These are phyloP conservation scores for Choiromyces venosus DNA, from an alignment of 495 filamentous ascomycete species.

Conservation along the genomic window DNA sequence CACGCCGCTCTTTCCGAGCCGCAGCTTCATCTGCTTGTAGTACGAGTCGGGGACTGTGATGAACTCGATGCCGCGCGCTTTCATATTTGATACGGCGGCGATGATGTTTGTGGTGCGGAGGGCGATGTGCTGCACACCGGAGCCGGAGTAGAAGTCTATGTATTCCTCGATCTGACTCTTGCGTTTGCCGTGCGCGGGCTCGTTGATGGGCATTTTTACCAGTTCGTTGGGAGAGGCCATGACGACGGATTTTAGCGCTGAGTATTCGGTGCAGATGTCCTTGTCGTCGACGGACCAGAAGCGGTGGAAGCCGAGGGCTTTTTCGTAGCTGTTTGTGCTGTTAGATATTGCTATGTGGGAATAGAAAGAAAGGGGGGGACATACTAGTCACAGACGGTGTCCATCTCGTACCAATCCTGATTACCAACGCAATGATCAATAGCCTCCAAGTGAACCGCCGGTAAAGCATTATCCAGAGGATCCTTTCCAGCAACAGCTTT, in stretches of 20 bases:
- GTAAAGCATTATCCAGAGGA: slow-evolving; percentile 53
- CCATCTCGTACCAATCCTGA: slow-evolving; percentile 86
- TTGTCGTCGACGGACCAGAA: slow-evolving; percentile 93
- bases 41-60: slow-evolving; percentile 78
- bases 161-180: slow-evolving; percentile 91
- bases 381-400: slow-evolving; percentile 70
- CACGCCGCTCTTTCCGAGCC: slow-evolving; percentile 54
- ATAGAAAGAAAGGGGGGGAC: slow-evolving; percentile 23
- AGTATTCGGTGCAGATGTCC: slow-evolving; percentile 82
- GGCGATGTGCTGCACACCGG: slow-evolving; percentile 88
- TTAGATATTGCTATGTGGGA: slow-evolving; percentile 31
- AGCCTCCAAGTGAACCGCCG: slow-evolving; percentile 58
- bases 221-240: slow-evolving; percentile 76
- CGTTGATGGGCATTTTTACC: slow-evolving; percentile 97
- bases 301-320: slow-evolving; percentile 81
- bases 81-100: slow-evolving; percentile 63
- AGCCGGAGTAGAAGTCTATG: slow-evolving; percentile 75
- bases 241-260: slow-evolving; percentile 74
- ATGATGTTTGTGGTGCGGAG: slow-evolving; percentile 76
- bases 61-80: slow-evolving; percentile 77
- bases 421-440: slow-evolving; percentile 96
- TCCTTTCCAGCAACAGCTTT: slow-evolving; percentile 45
- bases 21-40: slow-evolving; percentile 66
- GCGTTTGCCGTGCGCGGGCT: slow-evolving; percentile 79
- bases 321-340: slow-evolving; percentile 59